Base-by-base conservation (phyloP, 768 basidiomycete species). In the Chalciporus pseudorubinellus region DNA sequence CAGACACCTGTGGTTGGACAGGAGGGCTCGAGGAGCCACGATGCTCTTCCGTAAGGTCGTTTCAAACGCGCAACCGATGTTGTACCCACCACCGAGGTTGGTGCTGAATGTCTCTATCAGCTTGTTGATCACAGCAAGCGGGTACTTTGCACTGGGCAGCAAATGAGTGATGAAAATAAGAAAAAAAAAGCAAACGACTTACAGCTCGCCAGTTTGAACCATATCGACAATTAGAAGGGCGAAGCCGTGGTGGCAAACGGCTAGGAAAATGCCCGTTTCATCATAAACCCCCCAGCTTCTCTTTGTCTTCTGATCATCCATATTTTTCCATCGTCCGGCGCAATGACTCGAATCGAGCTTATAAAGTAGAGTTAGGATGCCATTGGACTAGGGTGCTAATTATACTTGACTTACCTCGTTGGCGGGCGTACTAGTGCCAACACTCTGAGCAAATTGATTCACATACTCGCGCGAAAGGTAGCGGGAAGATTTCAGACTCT, bases 171-270 rank as follows among this genome's bases (percentile, higher is more conserved):
- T 31, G 10, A 29, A 14, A 39, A 20, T 5, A 16, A 6, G 5
- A 31, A 19, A 16, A n/a, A 12, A 28, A 16, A 28, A n/a, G n/a
- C n/a, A n/a, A 10, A 18, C n/a, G 6, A 39, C 6, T 10, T 19
- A 49, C 48, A 49, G 18, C 6, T 53, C 44, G 9, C 52, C 39
- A 26, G 34, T 53, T 20, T 44, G 36, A n/a, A 44, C 24, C 46
- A 48, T 52, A 3, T 52, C 36, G 3, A 26, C 26, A 1, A 7
- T n/a, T 1, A 39, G 5, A 0, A 45, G 13, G 1, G 39, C 9
- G 3, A 51, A 45, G 1, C 13, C 2, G 19, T 51, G 50, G 0
- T 10, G 8, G 6, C 50, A 51, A 3, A 16, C 2, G 0, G n/a
- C 43, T 19, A 53, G 3, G 4, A 55, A 55, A 0, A 50, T 46